Conservation (phyloP, 192 early-diverging fungal genomes). For the Coemansia sp. region DNA sequence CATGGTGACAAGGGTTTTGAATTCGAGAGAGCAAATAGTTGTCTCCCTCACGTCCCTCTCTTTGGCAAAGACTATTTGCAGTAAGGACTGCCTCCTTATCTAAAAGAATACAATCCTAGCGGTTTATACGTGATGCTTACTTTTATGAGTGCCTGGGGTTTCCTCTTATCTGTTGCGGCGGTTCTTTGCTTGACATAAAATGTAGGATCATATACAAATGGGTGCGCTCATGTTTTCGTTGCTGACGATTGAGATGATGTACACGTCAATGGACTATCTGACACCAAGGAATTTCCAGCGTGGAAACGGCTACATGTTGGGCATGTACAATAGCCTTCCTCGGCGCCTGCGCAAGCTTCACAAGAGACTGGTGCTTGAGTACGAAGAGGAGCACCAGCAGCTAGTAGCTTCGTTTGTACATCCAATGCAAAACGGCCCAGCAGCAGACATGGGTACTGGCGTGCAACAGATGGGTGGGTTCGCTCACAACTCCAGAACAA, state of each 20-base stretch:
- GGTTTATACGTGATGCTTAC: neutral
- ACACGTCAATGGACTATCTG: conserved; percentile 57
- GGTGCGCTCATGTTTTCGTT: conserved; percentile 54
- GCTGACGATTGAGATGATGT: conserved; percentile 54
- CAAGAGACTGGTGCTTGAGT: conserved; percentile 32
- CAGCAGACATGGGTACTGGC: neutral
- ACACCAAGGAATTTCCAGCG: conserved; percentile 44
- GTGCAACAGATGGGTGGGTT: neutral
- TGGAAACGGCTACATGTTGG: conserved; percentile 42
- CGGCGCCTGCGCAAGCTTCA: conserved; percentile 36
- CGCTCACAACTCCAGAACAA: neutral
- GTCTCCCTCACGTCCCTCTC: neutral
- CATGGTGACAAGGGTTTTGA: neutral
- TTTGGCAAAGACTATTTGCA: neutral
- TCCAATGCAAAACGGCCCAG: neutral
- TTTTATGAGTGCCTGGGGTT: neutral
- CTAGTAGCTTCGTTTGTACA: conserved; percentile 22
- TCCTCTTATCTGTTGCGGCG: neutral
- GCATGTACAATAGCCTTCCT: conserved; percentile 42
- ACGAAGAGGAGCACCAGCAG: conserved; percentile 43
- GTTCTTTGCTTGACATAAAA: neutral
- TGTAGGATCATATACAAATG: conserved; percentile 51
- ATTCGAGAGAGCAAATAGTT: conserved; percentile 1
- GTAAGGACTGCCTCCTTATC: neutral
- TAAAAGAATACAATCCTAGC: neutral